Percentiles rank a stretch among this genome's conserved stretches.
These are phyloP conservation scores for Pseudomassariella vexata DNA, from an alignment of 2,329 filamentous ascomycete species.

Conservation along the genomic window DNA sequence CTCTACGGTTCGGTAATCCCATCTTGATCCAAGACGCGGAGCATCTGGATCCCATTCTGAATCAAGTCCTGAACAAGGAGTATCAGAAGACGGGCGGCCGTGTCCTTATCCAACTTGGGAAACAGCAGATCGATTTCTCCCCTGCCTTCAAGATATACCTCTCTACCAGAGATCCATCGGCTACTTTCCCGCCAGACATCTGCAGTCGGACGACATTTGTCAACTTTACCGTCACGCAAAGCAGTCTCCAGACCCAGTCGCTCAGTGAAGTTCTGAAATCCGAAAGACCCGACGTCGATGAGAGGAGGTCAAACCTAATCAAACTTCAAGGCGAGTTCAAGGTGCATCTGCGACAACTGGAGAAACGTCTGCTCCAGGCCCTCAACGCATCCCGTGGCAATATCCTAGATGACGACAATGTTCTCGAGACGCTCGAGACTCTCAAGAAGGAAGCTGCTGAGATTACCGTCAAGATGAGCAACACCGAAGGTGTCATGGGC, in stretches of 20 bases:
- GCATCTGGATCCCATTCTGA: constrained; percentile 92
- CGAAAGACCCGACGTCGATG: constrained; percentile 93
- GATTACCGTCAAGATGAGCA: constrained; percentile 91
- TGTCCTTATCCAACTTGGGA: constrained; percentile 95
- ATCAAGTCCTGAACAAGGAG: constrained; percentile 98
- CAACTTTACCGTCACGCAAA: constrained; percentile 98
- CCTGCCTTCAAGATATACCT: constrained; percentile 93
- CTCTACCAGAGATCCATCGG: constrained; percentile 92
- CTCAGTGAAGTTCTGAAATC: constrained; percentile 97
- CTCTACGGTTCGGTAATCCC: constrained; percentile 93
- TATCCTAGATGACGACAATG: constrained; percentile 95
- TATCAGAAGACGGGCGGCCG: constrained; percentile 98
- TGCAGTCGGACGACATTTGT: constrained; percentile 98
- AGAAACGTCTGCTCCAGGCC: constrained; percentile 88
- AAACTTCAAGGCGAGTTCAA: constrained; percentile 99
- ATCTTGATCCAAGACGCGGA: constrained; percentile 98
- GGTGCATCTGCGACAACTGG: constrained; percentile 90
- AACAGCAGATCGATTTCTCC: constrained; percentile 98
- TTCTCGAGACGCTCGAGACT: constrained; percentile 95
- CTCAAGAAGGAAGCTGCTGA: constrained; percentile 96
- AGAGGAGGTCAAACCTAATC: constrained; percentile 92
- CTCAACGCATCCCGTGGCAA: constrained; percentile 97
- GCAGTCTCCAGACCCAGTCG: constrained; percentile 96
- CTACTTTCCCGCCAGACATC: constrained; percentile 90
- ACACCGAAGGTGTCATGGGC: constrained; percentile 96